Percentiles rank a stretch among this genome's conserved stretches.
Evolutionary conservation across 164 flowering plant species (phyloP).

Genomic region (Stephania yunnanensis): DNA sequence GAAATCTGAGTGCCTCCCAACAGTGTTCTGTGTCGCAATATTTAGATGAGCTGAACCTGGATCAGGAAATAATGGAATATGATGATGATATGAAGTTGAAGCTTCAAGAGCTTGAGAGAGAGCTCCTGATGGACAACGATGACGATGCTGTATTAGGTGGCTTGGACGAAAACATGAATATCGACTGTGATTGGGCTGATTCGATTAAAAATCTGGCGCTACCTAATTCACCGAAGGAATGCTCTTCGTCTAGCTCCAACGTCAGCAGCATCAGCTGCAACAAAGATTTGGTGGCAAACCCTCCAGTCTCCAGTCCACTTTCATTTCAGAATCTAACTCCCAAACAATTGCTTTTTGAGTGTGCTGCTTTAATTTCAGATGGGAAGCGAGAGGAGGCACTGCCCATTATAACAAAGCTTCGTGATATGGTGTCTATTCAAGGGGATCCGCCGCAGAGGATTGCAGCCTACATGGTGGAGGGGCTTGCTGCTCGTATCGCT

Average conservation of each 20-base stretch:
- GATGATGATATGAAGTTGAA: slow-evolving; percentile 58
- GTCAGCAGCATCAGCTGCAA: slow-evolving; percentile 56
- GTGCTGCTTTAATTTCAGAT: slow-evolving; percentile 70
- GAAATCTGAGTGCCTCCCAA: slow-evolving; percentile 18
- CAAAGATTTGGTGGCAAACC: slow-evolving; percentile 31
- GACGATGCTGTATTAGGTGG: slow-evolving; percentile 30
- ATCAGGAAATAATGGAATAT: slow-evolving; percentile 29
- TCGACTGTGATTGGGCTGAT: slow-evolving; percentile 61
- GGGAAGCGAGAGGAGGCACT: slow-evolving; percentile 61
- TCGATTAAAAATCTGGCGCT: slow-evolving; percentile 27
- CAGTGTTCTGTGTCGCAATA: slow-evolving; percentile 29
- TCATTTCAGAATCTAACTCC: slow-evolving; percentile 31
- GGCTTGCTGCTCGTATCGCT: slow-evolving; percentile 88
- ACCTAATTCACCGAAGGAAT: slow-evolving; percentile 70
- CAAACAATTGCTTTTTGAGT: slow-evolving; percentile 62
- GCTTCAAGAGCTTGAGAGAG: slow-evolving; percentile 80
- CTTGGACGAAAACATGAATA: slow-evolving; percentile 42
- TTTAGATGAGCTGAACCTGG: slow-evolving; percentile 40
- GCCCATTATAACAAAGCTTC: slow-evolving; percentile 50
- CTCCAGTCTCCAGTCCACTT: slow-evolving; percentile 15
- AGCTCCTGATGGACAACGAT: slow-evolving; percentile 50
- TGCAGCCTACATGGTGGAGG: slow-evolving; percentile 99
- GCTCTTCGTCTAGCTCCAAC: slow-evolving; percentile 61
- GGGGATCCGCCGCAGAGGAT: slow-evolving; percentile 89
- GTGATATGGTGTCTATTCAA: slow-evolving; percentile 78